Percentiles rank a stretch among this genome's conserved stretches.
These are phyloP conservation scores for Pseudogymnoascus sp. DNA, from an alignment of 2,329 filamentous ascomycete genomes.

Conservation along the genomic window DNA sequence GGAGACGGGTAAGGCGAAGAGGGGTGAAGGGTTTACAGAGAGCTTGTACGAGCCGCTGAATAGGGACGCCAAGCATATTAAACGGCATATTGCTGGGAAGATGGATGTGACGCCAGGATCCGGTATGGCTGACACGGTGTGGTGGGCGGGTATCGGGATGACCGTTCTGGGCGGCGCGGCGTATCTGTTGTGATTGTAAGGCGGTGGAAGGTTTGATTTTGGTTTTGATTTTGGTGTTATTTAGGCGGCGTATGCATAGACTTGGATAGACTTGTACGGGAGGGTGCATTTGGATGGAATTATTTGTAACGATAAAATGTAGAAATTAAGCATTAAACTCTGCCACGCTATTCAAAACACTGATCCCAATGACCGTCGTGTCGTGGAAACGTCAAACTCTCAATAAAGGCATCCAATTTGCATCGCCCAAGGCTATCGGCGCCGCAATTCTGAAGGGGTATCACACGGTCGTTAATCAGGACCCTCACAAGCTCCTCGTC, in stretches of 20 bases:
- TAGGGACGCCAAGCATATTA: conserved; percentile 26
- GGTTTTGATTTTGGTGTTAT: background rate
- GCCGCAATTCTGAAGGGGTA: conserved; percentile 62
- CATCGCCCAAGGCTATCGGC: conserved; percentile 67
- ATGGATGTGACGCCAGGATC: conserved; percentile 15
- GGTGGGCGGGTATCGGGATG: conserved; percentile 30
- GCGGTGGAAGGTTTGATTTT: background rate
- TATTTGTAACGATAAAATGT: background rate
- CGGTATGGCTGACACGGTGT: conserved; percentile 23
- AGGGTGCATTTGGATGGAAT: background rate
- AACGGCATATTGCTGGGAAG: conserved; percentile 15
- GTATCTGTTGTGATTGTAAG: conserved; percentile 25
- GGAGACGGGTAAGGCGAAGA: conserved; percentile 31
- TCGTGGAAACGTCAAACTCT: conserved; percentile 66
- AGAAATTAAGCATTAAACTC: conserved; percentile 5
- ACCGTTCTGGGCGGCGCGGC: conserved; percentile 28
- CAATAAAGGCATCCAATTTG: conserved; percentile 59
- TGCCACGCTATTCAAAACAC: conserved; percentile 40
- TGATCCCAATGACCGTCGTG: conserved; percentile 64
- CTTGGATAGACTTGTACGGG: background rate
- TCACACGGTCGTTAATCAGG: conserved; percentile 75
- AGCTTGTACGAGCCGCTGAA: conserved; percentile 32
- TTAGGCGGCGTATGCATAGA: background rate
- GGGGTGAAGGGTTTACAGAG: conserved; percentile 28
- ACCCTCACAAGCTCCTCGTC: conserved; percentile 67